Percentiles rank a stretch among this genome's conserved stretches.
Evolutionary conservation across 75 land plant species (phyloP).

Genomic region (Cunninghamia lanceolata): DNA sequence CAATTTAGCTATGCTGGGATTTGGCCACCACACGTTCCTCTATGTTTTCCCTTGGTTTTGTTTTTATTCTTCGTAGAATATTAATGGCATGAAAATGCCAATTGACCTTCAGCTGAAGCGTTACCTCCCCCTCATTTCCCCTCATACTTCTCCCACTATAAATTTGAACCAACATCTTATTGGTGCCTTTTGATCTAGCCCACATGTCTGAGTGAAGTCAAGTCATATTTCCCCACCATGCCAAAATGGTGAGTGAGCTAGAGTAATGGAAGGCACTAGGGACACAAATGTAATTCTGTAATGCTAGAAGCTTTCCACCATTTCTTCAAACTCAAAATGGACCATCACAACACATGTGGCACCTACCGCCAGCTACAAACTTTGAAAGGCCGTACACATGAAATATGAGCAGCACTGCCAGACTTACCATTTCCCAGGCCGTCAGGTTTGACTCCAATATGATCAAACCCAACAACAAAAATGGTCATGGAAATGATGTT

Average conservation of each 20-base stretch:
- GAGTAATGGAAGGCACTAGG: constrained; percentile 60
- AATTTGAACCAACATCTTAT: no score
- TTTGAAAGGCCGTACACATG: constrained; percentile 73
- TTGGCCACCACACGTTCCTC: no score
- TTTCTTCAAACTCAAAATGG: constrained; percentile 35
- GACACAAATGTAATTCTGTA: constrained; percentile 58
- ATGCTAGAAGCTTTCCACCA: constrained; percentile 34
- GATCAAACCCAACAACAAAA: constrained; percentile 16
- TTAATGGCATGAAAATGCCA: no score
- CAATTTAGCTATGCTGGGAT: no score
- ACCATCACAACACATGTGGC: constrained; percentile 51
- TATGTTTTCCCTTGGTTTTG: no score
- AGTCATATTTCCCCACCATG: constrained; percentile 13
- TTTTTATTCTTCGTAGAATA: no score
- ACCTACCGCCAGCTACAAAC: constrained; percentile 45
- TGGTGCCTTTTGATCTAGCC: no score
- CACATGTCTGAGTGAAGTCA: constrained; percentile 46
- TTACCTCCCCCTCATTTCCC: no score
- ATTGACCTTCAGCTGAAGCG: no score
- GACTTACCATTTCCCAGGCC: constrained; percentile 31
- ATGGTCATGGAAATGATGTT: constrained; percentile 4
- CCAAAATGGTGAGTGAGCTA: constrained; percentile 30
- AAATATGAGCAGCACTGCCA: constrained; percentile 68
- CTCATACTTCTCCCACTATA: no score
- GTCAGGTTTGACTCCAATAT: constrained; percentile 37